Evolutionary conservation across 257 asterid species (phyloP), one percentile per base, ranked within the genome.

Genomic region (Verbascum thapsus): DNA sequence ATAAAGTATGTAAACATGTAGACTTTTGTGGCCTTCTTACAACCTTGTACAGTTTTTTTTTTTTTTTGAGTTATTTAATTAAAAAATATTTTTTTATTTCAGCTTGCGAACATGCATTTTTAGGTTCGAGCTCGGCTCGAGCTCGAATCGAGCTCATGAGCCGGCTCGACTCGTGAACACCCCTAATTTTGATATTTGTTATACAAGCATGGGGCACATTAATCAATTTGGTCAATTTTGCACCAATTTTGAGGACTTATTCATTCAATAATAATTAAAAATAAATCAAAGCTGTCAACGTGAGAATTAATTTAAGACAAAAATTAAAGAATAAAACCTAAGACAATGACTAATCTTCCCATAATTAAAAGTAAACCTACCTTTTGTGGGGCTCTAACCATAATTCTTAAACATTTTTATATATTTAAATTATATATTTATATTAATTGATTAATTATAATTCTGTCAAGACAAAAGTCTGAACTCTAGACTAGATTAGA

Each of bases 401-500:
- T n/a, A n/a, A n/a, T n/a, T n/a, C n/a, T n/a, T n/a, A n/a, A n/a
- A n/a, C n/a, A n/a, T n/a, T n/a, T n/a, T n/a, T n/a, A n/a, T n/a
- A n/a, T n/a, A n/a, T n/a, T n/a, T n/a, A n/a, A n/a, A n/a, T n/a
- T n/a, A n/a, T n/a, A n/a, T n/a, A n/a, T n/a, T n/a, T 39, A 30
- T 13, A 37, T 22, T 43, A 8, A 10, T 8, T 43, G 2, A 43
- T 43, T n/a, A n/a, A n/a, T n/a, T n/a, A 44, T 18, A 47, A 57
- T 40, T 35, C n/a, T 26, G 43, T 41, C 61, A 39, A 64, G 45
- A 72, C 74, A 48, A 26, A 75, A 44, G 69, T 64, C 76, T 65
- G 78, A 73, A 58, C 63, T 64, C 58, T 38, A 63, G n/a, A n/a
- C n/a, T n/a, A n/a, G 42, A 76, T 55, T 53, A 66, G 72, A 68